Evolutionary conservation across 352 stramenopile species (phyloP), one percentile per base, ranked within the genome.

Genomic region (Globisporangium perplexum): DNA sequence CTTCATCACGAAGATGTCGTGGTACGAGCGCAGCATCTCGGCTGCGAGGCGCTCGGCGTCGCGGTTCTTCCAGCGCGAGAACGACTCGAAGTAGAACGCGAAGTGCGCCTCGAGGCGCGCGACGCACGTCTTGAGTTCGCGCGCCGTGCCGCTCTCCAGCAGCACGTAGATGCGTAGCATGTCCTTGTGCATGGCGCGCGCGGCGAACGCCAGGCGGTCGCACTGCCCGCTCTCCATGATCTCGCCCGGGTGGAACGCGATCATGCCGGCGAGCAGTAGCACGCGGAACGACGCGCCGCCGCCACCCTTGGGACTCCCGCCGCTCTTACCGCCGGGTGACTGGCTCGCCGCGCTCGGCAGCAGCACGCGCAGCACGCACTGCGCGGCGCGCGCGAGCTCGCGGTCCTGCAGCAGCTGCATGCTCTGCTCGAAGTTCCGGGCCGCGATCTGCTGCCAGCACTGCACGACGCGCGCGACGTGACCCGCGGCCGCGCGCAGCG

Each of bases 261-360:
- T 66, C 76, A 89, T 87, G 0, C 81, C 81, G 1, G 78, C 81
- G 72, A 91, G 82, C 35, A 91, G 60, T 31, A 91, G 59, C 22
- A 91, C 74, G 3, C 77, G 77, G 51, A 81, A 83, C 39, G 63
- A 73, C 36, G 73, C 72, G 12, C 54, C 46, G 26, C 51, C 26
- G n/a, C 26, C 18, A 17, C 31, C 30, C 15, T 26, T 33, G 14
- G 22, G 18, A 8, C 31, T 50, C n/a, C n/a, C 10, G 5, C 42
- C 44, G n/a, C 42, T 20, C 18, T 4, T 47, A 6, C 2, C 18
- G 33, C 33, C 33, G 0, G 63, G 56, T 17, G 61, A 65, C 11
- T 45, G 46, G 41, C 49, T 30, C 15, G 18, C 31, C 7, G 53
- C 50, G 8, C 58, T 64, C 1, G 72, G 61, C 47, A 80, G 57